A percentile compares a stretch with the other conserved stretches of the same genome.
Conservation (phyloP, 176 grass and related monocot species). For the Rhipidocladum racemiflorum region DNA sequence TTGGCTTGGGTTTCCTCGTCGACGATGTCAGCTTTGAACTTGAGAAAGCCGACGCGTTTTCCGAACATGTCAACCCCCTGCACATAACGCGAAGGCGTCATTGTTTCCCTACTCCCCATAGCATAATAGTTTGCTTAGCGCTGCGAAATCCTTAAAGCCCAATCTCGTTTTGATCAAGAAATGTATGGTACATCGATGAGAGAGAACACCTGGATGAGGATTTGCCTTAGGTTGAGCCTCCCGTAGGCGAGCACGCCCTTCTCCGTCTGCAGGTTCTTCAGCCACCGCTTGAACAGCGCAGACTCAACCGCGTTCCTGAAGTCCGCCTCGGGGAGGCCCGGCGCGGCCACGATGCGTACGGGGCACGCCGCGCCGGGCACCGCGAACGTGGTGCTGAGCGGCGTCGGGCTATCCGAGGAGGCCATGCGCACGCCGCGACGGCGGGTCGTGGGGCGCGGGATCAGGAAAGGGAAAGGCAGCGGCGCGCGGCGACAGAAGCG, state of each 20-base stretch:
- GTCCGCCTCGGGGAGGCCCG: conserved; percentile 58
- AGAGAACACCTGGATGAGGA: conserved; percentile 71
- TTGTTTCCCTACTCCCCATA: no score
- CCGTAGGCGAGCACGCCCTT: conserved; percentile 64
- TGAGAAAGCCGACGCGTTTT: conserved; percentile 77
- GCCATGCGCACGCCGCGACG: conserved; percentile 45
- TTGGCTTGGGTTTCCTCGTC: conserved; percentile 75
- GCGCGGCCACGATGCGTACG: conserved; percentile 54
- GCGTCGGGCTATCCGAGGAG: conserved; percentile 17
- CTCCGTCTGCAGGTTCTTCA: conserved; percentile 73
- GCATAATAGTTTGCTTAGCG: neutral
- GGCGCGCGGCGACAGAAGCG: neutral
- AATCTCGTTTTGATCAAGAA: neutral
- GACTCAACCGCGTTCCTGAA: conserved; percentile 72
- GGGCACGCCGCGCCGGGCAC: conserved; percentile 41
- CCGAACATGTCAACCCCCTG: conserved; percentile 95
- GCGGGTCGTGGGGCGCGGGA: neutral
- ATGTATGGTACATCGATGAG: neutral
- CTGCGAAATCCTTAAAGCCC: neutral
- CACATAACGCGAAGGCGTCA: neutral
- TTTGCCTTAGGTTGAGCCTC: conserved; percentile 49
- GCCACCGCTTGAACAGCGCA: conserved; percentile 69
- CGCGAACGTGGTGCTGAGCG: conserved; percentile 26
- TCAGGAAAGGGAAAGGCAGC: neutral
- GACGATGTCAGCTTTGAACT: conserved; percentile 87